phyloP scores from a whole-genome alignment of 2,329 filamentous ascomycete genomes.

The Verticillium alfalfae region DNA sequence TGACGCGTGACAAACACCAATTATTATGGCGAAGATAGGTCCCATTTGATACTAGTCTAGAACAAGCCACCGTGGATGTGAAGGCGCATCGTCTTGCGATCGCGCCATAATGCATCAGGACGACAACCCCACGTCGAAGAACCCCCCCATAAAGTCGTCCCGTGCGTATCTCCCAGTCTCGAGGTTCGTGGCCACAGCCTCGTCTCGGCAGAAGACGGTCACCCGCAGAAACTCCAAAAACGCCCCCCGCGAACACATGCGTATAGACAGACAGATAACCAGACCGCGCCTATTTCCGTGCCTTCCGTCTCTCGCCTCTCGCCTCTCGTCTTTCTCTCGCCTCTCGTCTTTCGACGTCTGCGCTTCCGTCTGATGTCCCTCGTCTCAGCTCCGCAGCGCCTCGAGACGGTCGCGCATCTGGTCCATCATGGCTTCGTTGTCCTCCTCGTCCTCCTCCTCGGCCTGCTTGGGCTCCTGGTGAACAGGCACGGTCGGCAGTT shows the following conservation, averaged over 20 bases:
- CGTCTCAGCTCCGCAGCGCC: slow-evolving; percentile 72
- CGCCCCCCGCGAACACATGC: background rate
- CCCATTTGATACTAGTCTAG: no score
- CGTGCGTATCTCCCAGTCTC: background rate
- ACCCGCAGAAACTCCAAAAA: background rate
- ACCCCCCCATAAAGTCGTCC: no score
- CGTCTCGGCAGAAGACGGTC: background rate
- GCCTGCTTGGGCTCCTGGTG: slow-evolving; percentile 44
- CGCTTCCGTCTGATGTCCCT: background rate
- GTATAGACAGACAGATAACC: background rate
- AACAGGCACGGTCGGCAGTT: slow-evolving; percentile 50
- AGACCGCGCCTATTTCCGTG: background rate
- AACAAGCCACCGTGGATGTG: background rate
- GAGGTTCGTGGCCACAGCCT: background rate
- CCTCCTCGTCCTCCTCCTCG: slow-evolving; percentile 71
- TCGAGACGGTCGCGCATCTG: slow-evolving; percentile 92
- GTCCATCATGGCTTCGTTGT: slow-evolving; percentile 83
- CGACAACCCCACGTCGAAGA: background rate
- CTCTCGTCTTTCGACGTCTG: no score
- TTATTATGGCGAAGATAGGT: no score
- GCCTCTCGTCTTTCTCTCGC: no score
- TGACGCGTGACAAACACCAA: no score
- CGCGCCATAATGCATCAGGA: background rate
- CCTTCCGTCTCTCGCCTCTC: background rate
- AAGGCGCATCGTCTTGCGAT: background rate